phyloP scores from a whole-genome alignment of 805 yeast species.

The Hanseniaspora guilliermondii region DNA sequence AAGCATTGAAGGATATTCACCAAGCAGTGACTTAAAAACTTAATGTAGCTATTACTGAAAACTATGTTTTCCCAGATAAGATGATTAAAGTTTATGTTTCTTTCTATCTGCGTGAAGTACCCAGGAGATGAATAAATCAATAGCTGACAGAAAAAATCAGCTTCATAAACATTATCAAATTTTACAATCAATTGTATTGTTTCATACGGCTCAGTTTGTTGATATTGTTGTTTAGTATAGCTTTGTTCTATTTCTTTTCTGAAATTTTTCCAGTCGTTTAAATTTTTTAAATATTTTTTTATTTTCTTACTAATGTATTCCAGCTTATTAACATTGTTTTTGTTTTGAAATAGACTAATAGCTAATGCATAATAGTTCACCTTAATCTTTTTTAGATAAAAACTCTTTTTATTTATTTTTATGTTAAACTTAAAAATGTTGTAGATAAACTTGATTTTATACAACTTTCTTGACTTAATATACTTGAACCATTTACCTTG shows the following conservation, averaged over 20 bases:
- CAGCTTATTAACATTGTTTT: not conserved
- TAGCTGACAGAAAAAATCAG: constrained; percentile 54
- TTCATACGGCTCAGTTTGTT: constrained; percentile 24
- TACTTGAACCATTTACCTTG: not conserved
- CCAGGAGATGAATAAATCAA: constrained; percentile 35
- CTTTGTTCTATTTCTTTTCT: not conserved
- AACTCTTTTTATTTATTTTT: not conserved
- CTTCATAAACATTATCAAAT: constrained; percentile 44
- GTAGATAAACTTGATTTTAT: not conserved
- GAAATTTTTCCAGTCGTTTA: constrained; percentile 14
- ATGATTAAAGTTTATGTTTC: constrained; percentile 53
- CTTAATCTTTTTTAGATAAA: not conserved
- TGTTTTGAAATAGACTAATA: not conserved
- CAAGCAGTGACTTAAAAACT: constrained; percentile 30
- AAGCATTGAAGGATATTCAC: constrained; percentile 37
- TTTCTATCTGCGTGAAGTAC: constrained; percentile 32
- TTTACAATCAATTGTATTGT: constrained; percentile 38
- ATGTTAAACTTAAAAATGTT: not conserved
- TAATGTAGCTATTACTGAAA: constrained; percentile 29
- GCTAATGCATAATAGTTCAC: not conserved
- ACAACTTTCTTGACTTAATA: not conserved
- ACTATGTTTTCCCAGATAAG: constrained; percentile 58
- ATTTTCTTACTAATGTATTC: not conserved
- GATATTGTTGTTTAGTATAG: not conserved
- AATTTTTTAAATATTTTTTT: not conserved